Base-by-base conservation (phyloP, 108 stramenopile genomes). In the Pinguiococcus pyrenoidosus region DNA sequence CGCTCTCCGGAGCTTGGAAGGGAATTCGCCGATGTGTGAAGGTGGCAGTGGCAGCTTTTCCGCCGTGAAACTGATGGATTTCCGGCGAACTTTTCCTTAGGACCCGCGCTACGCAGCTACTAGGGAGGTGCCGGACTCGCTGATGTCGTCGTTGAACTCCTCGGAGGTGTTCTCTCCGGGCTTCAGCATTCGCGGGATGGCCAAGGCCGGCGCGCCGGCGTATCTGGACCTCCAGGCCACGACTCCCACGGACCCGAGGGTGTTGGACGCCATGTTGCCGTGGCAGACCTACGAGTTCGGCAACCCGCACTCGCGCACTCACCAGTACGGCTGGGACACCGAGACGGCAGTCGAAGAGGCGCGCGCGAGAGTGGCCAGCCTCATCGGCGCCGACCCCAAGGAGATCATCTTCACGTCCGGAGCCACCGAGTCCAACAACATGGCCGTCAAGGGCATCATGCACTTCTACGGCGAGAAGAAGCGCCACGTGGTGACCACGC, bases 391-490 rank as follows among this genome's bases (percentile, higher is more conserved):
- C 37, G 46, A 48, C 25, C 56, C 89, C 39, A 92, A 91, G 53
- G 96, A 99, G 49, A 89, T 99, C 48, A 74, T 99, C 33, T 99
- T 96, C 53, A 96, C 97, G 25, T 82, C 80, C 24, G 97, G 97
- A 24, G 97, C 97, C 9, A 99, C 97, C 9, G 97, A 99, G 72
- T 72, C 72, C 42, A 99, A 99, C 78, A 99, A 99, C 62, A 36
- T 94, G 27, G 75, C 80, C 54, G 89, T 99, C 68, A 99, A 99
- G 81, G 93, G 97, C 10, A 83, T 87, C 12, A 91, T 88, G 10
- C 85, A 83, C 47, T 92, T 92, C 58, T 90, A 92, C 68, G 69
- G 80, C 13, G 76, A 59, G 54, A 49, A 73, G 56, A 78, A 76
- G 62, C 81, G 81, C 42, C 97, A 99, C 67, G 58, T 99, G 23